Evolutionary conservation across 352 stramenopile genomes (phyloP), one percentile per base, ranked within the genome.

Genomic region (Halophytophthora polymorphica): DNA sequence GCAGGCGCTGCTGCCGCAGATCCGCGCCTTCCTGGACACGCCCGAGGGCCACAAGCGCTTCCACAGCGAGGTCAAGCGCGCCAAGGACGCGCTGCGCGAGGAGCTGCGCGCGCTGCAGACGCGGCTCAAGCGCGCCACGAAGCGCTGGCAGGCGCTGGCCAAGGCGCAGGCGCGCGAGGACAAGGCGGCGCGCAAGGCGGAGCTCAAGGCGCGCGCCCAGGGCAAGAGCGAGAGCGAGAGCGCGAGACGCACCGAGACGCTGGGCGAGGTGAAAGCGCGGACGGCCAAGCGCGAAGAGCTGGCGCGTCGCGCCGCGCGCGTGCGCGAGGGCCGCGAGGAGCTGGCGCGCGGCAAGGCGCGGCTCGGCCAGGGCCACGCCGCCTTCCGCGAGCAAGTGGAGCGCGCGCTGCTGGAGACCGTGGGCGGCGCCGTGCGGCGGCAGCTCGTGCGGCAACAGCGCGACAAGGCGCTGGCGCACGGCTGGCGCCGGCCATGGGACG

Each of bases 401-500:
- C 50, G 65, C 0, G 62, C 74, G 12, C 58, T 91, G 39, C 56
- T 88, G 41, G 61, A 77, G 34, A 76, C 56, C 18, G 73, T 86
- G 1, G 73, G 76, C 2, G 54, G 57, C 6, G 65, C 81, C 33
- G 72, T 89, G 14, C 66, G 56, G 0, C 69, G 75, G 12, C 69
- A 84, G 47, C 50, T 90, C 17, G 65, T 86, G 34, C 56, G 65
- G 23, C 76, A 88, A 53, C 78, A 91, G 52, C 72, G 78, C 7
- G 60, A 85, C 44, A 75, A 76, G 36, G 78, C 78, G 17, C 73
- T 88, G 12, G 67, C 67, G 25, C 73, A 76, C 56, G 76, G 71
- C 18, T 73, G 65, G 43, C 72, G 81, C 6, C 67, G 81, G 15
- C 81, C 78, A 6, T 91, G 78, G 81, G 81, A 91, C 42, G 79